Evolutionary conservation across 192 early-diverging fungal species (phyloP), one percentile per base, ranked within the genome.

Genomic region (Dissophora globulifera): DNA sequence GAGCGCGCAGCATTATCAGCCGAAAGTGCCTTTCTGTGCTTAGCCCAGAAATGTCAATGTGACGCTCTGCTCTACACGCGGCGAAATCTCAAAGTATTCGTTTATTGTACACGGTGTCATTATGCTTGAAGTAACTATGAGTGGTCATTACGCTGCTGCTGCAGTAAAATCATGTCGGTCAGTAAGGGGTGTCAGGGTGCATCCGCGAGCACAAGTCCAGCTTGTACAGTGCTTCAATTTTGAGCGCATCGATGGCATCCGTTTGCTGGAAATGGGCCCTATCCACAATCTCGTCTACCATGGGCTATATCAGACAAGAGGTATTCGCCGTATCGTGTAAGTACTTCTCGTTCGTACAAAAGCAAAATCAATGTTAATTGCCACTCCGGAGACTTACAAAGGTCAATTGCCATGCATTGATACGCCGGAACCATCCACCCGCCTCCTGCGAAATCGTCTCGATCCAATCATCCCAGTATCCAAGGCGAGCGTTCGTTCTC

Each of bases 381-480:
- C n/a, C n/a, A n/a, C n/a, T n/a, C n/a, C n/a, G n/a, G n/a, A n/a
- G n/a, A 54, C 67, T 71, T 71, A 71, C 69, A 62, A 71, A 71
- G 53, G 69, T 71, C 19, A 71, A 48, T 42, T 71, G 69, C 69
- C 69, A 71, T 1, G 69, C 27, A 48, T 71, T 71, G 40, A 71
- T 56, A 1, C 69, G 41, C 11, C 59, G 58, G 69, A 71, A 62
- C 69, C 69, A 71, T 9, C 46, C 45, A 17, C 59, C 69, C 7
- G 45, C 35, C 46, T 46, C 48, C 26, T 62, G 67, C 1, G 67
- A 60, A n/a, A 70, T 62, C 2, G 23, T 56, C 35, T 70, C 67
- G 26, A 62, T 70, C 58, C 58, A 62, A 38, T 70, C 67, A 42
- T 70, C 67, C 67, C 67, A 70, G 32, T 70, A 70, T 3, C 67